Conservation (phyloP, 768 basidiomycete species). For the Guyanaporus albipodus region DNA sequence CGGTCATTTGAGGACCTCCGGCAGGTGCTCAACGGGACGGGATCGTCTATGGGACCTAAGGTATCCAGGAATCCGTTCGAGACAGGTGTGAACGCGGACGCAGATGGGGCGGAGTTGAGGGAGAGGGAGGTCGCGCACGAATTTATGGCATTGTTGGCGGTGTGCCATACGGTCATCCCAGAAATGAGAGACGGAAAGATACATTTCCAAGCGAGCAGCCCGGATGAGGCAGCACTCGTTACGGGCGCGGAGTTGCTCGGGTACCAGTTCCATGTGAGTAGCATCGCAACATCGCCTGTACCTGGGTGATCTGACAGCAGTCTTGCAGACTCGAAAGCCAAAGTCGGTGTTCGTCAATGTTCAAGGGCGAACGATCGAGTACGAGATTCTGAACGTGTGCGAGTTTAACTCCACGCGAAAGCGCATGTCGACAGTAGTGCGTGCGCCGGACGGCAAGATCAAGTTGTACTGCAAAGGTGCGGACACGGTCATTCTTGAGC, state of each 20-base stretch:
- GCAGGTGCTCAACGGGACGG: slow-evolving; percentile 43
- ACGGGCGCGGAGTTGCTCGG: slow-evolving; percentile 89
- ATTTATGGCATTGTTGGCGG: slow-evolving; percentile 80
- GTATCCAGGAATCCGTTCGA: slow-evolving; percentile 54
- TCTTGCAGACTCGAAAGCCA: slow-evolving; percentile 84
- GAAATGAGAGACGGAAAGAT: slow-evolving; percentile 88
- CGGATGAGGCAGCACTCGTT: slow-evolving; percentile 95
- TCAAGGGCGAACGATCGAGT: slow-evolving; percentile 69
- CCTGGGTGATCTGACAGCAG: neutral
- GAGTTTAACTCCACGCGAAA: slow-evolving; percentile 99
- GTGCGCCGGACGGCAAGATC: slow-evolving; percentile 84
- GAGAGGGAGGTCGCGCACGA: slow-evolving; percentile 59
- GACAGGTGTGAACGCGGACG: slow-evolving; percentile 24
- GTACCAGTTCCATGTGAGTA: slow-evolving; percentile 87
- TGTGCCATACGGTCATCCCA: slow-evolving; percentile 98
- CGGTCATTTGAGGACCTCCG: slow-evolving; percentile 76
- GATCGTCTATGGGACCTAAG: slow-evolving; percentile 4
- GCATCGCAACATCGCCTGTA: neutral
- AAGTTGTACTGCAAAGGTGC: slow-evolving; percentile 97
- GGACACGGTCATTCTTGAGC: slow-evolving; percentile 94
- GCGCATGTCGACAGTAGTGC: slow-evolving; percentile 94
- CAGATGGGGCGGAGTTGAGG: slow-evolving; percentile 1
- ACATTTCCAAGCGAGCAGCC: slow-evolving; percentile 92
- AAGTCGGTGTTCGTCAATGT: slow-evolving; percentile 90
- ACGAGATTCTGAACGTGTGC: slow-evolving; percentile 92